Base-by-base conservation (phyloP, 2,329 filamentous ascomycete genomes). In the Aspergillus chevalieri region DNA sequence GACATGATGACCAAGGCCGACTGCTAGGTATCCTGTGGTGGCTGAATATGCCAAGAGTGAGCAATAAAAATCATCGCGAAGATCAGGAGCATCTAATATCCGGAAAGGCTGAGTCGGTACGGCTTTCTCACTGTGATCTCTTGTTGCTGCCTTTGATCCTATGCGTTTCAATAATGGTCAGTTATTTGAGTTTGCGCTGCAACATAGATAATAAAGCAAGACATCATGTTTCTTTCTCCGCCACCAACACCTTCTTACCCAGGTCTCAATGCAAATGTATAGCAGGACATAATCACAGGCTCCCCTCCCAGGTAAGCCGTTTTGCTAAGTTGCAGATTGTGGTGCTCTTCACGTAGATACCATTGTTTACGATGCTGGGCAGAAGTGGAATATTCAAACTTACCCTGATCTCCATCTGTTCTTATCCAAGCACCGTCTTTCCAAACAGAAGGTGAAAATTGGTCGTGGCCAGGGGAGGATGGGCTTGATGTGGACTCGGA, bases 11-110 rank as follows among this genome's bases (percentile, higher is more conserved):
- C 85, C 85, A 12, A 97, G 77, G 0, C 89, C 92, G 15, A 97
- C 88, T 15, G 89, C 92, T 14, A 98, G 78, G 12, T 85, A 87
- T 47, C 86, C 81, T 46, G 83, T 80, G 6, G 81, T 86, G 38
- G 79, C 69, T 0, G 86, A 95, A 67, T 95, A 97, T 8, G 93
- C 89, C 47, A 98, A 77, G 2, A 91, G 78, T 0, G 91, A 93
- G 70, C 90, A 96, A 66, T 98, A 98, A 66, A 91, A 98, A 68
- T 98, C 92, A 61, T 97, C 90, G 49, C 89, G 83, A n/a, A 97
- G 76, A 46, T 83, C 82, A 2, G 91, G 90, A 7, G 92, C 92
- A 70, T 96, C 89, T 4, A 98, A 78, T 6, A 96, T 87, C 71
- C 87, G 87, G 72, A 94, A 94, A 4, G 90, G 88, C 15, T 86